These are phyloP conservation scores for Caloboletus inedulis DNA, from an alignment of 1,284 basidiomycete genomes.

Conservation along the genomic window DNA sequence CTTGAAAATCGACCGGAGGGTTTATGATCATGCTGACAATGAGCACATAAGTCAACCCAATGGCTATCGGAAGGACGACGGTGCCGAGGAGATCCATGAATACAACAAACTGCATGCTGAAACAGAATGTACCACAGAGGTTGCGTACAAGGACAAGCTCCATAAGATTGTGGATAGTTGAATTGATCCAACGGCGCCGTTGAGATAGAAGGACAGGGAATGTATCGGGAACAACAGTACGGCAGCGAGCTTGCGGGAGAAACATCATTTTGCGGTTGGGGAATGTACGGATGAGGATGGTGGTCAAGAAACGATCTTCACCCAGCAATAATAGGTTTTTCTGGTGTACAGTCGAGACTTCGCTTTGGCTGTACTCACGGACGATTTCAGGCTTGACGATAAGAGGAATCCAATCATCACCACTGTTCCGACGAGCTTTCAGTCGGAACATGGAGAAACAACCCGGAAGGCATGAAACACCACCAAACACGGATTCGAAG, in stretches of 20 bases:
- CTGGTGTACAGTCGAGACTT: conserved; percentile 94
- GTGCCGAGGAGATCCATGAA: conserved; percentile 99
- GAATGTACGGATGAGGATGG: conserved; percentile 92
- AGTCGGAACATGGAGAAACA: conserved; percentile 99
- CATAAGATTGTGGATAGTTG: conserved; percentile 99
- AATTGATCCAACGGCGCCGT: conserved; percentile 99
- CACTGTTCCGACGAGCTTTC: conserved; percentile 84
- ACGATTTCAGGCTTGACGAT: conserved; percentile 98
- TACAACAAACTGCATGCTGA: conserved; percentile 97
- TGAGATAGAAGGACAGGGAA: conserved; percentile 94
- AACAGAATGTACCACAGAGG: conserved; percentile 94
- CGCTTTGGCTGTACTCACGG: conserved; percentile 93
- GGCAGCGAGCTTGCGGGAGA: conserved; percentile 91
- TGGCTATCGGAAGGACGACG: conserved; percentile 92
- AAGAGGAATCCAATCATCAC: conserved; percentile 97
- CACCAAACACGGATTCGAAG: conserved; percentile 98
- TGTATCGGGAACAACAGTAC: conserved; percentile 95
- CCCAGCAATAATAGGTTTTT: conserved; percentile 96
- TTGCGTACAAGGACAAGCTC: conserved; percentile 97
- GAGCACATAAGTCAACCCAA: conserved; percentile 86
- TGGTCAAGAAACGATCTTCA: conserved; percentile 98
- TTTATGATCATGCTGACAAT: conserved; percentile 78
- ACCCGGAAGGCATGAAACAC: conserved; percentile 97
- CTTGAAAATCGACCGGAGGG: conserved; percentile 83
- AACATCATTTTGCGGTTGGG: conserved; percentile 99